Base-by-base conservation (phyloP, 2,329 filamentous ascomycete genomes). In the Penicillium sp. region DNA sequence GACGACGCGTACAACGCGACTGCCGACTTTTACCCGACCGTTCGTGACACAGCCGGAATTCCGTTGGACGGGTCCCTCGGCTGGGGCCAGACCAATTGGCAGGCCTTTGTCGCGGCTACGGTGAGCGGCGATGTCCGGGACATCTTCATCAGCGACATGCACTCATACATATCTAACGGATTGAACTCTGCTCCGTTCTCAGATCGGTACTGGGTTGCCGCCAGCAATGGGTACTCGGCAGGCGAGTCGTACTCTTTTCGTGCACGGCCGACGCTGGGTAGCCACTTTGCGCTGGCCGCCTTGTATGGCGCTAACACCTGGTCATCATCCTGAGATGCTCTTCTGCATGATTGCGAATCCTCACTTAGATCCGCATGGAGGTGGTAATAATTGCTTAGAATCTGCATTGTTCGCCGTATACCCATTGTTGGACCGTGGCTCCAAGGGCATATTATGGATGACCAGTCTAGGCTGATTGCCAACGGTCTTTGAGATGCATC, bases 81-180 rank as follows among this genome's bases (percentile, higher is more conserved):
- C 13, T 70, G 63, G 60, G 59, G 50, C 13, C 67, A 69, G 47
- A 62, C 56, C 0, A 66, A 69, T 35, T 68, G 64, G 67, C 58
- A 63, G 39, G 51, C 63, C 8, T 67, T 63, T 43, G 54, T 49
- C 4, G 63, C 60, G 15, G 60, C 55, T n/a, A 51, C 51, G 10
- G 50, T 56, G 11, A 43, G 41, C 33, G 41, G 50, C 8, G 39
- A 49, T 7, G 39, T 51, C 7, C 46, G 56, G 6, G 45, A 51
- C 11, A 37, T 50, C 39, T 56, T 65, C 30, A 58, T 67, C 25
- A 44, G 58, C 23, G 58, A 64, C 28, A 31, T 66, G 19, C 59
- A 61, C 41, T 51, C 51, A 2, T 68, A 62, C 36, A 53, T 67
- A 6, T 48, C 54, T 4, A 66, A 65, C 33, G 58, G 58, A 2